A percentile compares a stretch with the other conserved stretches of the same genome.
Evolutionary conservation across 352 stramenopile species (phyloP).

Genomic region (Globisporangium okanoganense): DNA sequence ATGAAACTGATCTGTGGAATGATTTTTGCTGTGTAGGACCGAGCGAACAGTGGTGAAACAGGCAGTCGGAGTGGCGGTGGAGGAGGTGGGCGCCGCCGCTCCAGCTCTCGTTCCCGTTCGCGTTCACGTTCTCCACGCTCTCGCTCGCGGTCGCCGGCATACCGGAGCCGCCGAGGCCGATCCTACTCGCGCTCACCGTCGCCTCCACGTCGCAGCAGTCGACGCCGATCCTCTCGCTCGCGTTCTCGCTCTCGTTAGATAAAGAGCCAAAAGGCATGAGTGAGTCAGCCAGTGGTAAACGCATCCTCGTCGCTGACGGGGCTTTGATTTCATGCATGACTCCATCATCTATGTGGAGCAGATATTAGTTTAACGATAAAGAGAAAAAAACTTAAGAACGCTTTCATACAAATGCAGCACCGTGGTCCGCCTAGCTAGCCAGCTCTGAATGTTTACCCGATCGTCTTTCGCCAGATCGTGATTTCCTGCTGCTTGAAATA

Average conservation of each 20-base stretch:
- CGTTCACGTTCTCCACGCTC: conserved; percentile 23
- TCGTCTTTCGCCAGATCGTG: conserved; percentile 89
- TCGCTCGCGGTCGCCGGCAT: conserved; percentile 23
- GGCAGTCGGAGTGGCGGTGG: conserved; percentile 1
- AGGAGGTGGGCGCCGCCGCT: conserved; percentile 9
- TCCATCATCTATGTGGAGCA: not conserved
- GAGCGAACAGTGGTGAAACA: conserved; percentile 2
- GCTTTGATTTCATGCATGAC: not conserved
- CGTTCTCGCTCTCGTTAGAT: conserved; percentile 17
- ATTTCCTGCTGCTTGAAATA: conserved; percentile 99
- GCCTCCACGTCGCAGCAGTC: conserved; percentile 6
- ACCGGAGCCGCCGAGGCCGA: conserved; percentile 23
- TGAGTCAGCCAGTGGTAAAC: not conserved
- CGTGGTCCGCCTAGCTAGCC: not conserved
- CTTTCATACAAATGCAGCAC: too few species aligned
- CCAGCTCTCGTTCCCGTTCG: conserved; percentile 16
- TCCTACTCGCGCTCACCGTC: conserved; percentile 27
- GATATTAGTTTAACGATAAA: conserved; percentile 1
- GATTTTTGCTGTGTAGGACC: conserved; percentile 5
- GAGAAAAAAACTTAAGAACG: not conserved
- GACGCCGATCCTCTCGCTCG: conserved; percentile 6
- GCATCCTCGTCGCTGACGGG: too few species aligned
- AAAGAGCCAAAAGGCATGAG: not conserved
- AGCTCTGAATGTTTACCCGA: conserved; percentile 22
- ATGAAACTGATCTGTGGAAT: not conserved